Conservation (phyloP, 2,329 filamentous ascomycete genomes). For the Fusarium chlamydosporum region DNA sequence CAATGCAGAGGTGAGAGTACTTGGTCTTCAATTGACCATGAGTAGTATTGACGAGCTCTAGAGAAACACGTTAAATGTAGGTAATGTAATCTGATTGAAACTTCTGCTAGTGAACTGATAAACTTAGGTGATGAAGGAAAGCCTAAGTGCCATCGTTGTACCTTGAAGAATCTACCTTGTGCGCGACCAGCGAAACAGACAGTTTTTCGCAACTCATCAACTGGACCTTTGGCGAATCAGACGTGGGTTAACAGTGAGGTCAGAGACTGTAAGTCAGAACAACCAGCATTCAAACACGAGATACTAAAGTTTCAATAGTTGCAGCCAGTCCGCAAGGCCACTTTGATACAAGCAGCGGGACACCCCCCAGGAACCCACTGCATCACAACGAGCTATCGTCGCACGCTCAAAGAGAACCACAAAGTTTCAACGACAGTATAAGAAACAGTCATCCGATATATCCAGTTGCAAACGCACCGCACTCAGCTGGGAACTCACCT, state of each 20-base stretch:
- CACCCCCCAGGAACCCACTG: neutral
- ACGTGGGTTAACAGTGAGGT: slow-evolving; percentile 57
- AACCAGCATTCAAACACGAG: rapidly evolving
- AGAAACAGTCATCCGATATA: slow-evolving; percentile 11
- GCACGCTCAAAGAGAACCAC: neutral
- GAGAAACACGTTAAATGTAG: slow-evolving; percentile 57
- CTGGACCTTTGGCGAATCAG: slow-evolving; percentile 54
- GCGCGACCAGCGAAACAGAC: slow-evolving; percentile 54
- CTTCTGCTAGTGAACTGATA: neutral
- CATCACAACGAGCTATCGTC: slow-evolving; percentile 2
- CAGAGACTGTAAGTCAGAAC: slow-evolving; percentile 52
- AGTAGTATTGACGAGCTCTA: slow-evolving; percentile 4
- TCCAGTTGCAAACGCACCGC: slow-evolving; percentile 3
- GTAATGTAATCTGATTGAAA: slow-evolving; percentile 10
- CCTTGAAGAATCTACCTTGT: slow-evolving; percentile 54
- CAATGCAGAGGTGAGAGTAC: slow-evolving; percentile 55
- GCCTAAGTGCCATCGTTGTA: slow-evolving; percentile 56
- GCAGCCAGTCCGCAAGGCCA: slow-evolving; percentile 21
- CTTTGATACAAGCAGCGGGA: neutral
- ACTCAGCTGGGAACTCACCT: slow-evolving; percentile 14
- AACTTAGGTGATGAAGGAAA: slow-evolving; percentile 56
- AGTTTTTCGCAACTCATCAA: slow-evolving; percentile 56
- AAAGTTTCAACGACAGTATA: slow-evolving; percentile 9
- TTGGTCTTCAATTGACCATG: neutral
- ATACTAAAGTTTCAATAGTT: slow-evolving; percentile 3